Evolutionary conservation across 441 rosid genomes (phyloP), one percentile per base, ranked within the genome.

Genomic region (Aleurites moluccanus): DNA sequence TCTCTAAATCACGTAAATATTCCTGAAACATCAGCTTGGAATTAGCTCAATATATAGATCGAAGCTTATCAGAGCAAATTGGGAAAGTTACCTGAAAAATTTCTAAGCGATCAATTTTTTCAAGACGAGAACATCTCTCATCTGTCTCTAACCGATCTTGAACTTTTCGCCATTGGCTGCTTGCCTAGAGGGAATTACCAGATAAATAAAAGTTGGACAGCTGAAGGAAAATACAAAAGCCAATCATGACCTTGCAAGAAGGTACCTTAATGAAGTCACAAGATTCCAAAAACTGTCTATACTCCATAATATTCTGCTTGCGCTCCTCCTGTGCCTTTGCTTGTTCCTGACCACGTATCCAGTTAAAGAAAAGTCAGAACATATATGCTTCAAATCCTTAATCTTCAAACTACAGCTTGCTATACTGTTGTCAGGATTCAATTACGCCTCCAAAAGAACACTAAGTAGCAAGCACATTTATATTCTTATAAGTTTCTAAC

Each of bases 151-250:
- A 75, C 55, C 71, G 69, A 65, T 92, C 98, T 75, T 92, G 95
- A 80, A 96, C 85, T 84, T 94, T 96, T 74, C 98, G 91, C 99
- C 99, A 96, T 80, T 88, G 98, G 78, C 87, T 86, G 83, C 76
- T 86, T 67, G 86, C 95, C 99, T 95, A 76, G 78, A 77, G 78
- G 67, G 20, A 71, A 75, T 65, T 27, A 42, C 70, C 62, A 25
- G 67, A 25, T 44, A 44, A 63, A 16, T 30, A 10, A 30, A 63
- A 64, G 35, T 63, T 18, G 6, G 67, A 49, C 10, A 38, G 20
- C 7, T 3, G 15, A 67, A 11, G 3, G 1, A 33, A n/a, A 42
- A 6, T 45, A 69, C 52, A 49, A 67, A 55, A 40, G 13, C 42
- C 4, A 44, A 75, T 75, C 67, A 79, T 63, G 74, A 53, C 52